Conservation (phyloP, 495 filamentous ascomycete species). For the Tuber aestivum region DNA sequence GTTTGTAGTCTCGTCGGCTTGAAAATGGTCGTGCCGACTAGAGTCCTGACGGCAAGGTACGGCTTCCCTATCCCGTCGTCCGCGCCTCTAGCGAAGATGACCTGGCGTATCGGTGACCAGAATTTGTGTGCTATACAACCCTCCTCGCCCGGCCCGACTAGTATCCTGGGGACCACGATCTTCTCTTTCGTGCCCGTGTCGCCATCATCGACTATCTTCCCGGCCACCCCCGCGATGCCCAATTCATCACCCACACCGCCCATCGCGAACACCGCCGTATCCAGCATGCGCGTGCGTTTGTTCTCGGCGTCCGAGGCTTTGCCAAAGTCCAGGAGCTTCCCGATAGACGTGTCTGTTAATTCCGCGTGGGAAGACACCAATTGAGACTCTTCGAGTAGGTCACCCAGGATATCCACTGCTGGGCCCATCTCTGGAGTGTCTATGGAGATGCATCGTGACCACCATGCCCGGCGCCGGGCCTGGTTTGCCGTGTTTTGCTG, state of each 20-base stretch:
- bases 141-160: neutral
- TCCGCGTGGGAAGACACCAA: constrained; percentile 27
- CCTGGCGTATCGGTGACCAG: constrained; percentile 13
- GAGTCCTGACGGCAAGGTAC: constrained; percentile 24
- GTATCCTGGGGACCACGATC: neutral
- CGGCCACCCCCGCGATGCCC: constrained; percentile 14
- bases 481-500: neutral
- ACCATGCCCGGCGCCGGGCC: constrained; percentile 13
- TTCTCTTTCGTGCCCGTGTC: neutral
- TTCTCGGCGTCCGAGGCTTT: constrained; percentile 12
- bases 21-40: constrained; percentile 18
- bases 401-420: constrained; percentile 24
- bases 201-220: neutral
- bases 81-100: constrained; percentile 10
- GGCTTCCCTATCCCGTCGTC: constrained; percentile 10
- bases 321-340: constrained; percentile 27
- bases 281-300: constrained; percentile 2
- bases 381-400: constrained; percentile 33
- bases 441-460: constrained; percentile 24
- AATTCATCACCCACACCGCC: constrained; percentile 26
- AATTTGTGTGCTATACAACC: constrained; percentile 1
- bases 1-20: constrained; percentile 10
- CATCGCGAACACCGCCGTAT: constrained; percentile 17
- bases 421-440: constrained; percentile 38
- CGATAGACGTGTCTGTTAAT: constrained; percentile 18